Base-by-base conservation (phyloP, 108 stramenopile species). In the Nannochloropsis gaditana region DNA sequence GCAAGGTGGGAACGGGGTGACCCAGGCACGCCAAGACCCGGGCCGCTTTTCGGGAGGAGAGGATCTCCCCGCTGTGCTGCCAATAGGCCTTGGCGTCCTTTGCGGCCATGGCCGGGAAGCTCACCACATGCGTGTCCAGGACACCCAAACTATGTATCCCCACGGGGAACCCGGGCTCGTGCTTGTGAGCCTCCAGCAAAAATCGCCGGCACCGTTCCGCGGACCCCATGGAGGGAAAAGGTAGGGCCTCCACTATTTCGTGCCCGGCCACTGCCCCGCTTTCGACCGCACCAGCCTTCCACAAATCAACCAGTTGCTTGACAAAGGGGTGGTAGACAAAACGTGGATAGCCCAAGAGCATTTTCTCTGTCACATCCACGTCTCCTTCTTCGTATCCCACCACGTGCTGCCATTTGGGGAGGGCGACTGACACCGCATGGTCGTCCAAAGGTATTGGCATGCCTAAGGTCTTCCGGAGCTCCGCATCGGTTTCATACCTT, bases 301-400 rank as follows among this genome's bases (percentile, higher is more conserved):
- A 81, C 43, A 80, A 44, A 15, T 86, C 83, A 81, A 87, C 86
- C 43, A 93, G 84, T 80, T 92, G 90, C 44, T 90, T 44, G 44
- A 93, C 85, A 85, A 92, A 92, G 4, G 93, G 92, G 87, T 93
- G 93, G 80, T 93, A 93, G 41, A 93, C 92, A 85, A 93, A 93
- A 9, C 93, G 91, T 11, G 93, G 93, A 85, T 93, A 93, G 9
- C 93, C 89, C 90, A 92, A 91, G 84, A 88, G 92, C 91, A 95
- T 45, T 83, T 89, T 89, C 84, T 84, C 50, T 43, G 90, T 86
- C 79, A 92, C 86, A 84, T 88, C 45, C 84, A 92, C 50, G 89
- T 92, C 89, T 82, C 94, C 95, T 95, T 84, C 84, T 80, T 84
- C 84, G 84, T 84, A 84, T 43, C 84, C 84, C 80, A 81, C 80